Conservation (phyloP, 176 grass and related monocot species). For the Aegilops sharonensis region DNA sequence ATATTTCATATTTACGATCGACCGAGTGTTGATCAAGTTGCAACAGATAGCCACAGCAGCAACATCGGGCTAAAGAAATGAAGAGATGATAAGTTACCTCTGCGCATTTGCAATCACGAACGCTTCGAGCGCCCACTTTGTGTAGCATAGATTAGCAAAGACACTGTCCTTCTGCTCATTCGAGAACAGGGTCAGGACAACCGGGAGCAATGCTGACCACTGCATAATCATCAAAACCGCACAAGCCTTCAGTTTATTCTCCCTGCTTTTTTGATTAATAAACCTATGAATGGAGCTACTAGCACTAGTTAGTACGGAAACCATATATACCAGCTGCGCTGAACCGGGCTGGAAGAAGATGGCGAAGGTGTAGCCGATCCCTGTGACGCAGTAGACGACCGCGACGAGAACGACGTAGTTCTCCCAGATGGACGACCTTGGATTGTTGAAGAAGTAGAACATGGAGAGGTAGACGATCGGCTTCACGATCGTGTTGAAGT, state of each 20-base stretch:
- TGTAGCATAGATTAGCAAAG: constrained; percentile 77
- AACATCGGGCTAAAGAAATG: neutral
- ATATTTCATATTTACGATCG: neutral
- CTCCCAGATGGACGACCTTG: constrained; percentile 73
- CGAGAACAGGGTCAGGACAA: constrained; percentile 77
- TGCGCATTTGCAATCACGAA: constrained; percentile 80
- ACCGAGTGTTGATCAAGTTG: neutral
- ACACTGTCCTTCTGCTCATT: constrained; percentile 53
- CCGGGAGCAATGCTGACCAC: constrained; percentile 83
- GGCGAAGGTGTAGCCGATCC: constrained; percentile 83
- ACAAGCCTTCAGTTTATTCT: neutral
- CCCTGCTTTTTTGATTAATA: neutral
- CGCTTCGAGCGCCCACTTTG: constrained; percentile 86
- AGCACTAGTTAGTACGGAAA: neutral
- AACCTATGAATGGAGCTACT: neutral
- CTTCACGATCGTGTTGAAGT: constrained; percentile 88
- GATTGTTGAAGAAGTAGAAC: constrained; percentile 98
- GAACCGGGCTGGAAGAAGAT: constrained; percentile 86
- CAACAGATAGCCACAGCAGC: neutral
- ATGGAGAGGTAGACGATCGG: constrained; percentile 89
- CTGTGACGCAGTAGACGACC: constrained; percentile 82
- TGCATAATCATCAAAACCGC: constrained; percentile 30
- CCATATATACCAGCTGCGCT: constrained; percentile 62
- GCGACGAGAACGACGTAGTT: constrained; percentile 76
- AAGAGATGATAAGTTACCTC: constrained; percentile 35